Conservation (phyloP, 2,329 filamentous ascomycete species). For the Fusarium robinianum region DNA sequence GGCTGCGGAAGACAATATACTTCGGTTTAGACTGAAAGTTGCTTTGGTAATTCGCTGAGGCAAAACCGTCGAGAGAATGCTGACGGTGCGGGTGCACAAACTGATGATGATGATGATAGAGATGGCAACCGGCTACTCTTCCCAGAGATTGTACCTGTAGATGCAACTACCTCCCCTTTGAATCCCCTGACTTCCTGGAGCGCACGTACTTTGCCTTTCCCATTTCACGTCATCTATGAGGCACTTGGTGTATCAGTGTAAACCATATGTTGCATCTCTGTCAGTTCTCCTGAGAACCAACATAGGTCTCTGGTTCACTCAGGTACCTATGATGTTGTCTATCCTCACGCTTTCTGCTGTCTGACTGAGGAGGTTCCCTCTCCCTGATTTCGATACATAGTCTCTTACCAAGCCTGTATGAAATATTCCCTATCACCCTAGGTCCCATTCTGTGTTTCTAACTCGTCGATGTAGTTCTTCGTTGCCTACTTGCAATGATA, state of each 20-base stretch:
- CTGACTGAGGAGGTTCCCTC: slow-evolving; percentile 8
- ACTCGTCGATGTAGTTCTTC: slow-evolving; percentile 15
- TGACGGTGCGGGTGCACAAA: not conserved
- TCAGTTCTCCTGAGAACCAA: too few species aligned
- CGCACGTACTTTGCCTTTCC: slow-evolving; percentile 29
- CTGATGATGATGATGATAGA: not conserved
- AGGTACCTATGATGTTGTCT: slow-evolving; percentile 19
- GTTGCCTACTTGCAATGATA: slow-evolving; percentile 29
- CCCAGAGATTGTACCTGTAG: slow-evolving; percentile 13
- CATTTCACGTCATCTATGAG: slow-evolving; percentile 29
- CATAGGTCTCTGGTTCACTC: slow-evolving; percentile 17
- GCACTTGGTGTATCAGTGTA: slow-evolving; percentile 29
- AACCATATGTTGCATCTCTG: not conserved
- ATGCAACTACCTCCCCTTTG: not conserved
- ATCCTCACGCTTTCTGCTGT: slow-evolving; percentile 26
- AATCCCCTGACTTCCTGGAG: slow-evolving; percentile 22
- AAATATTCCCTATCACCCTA: rapidly evolving
- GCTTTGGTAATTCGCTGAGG: not conserved
- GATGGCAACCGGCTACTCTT: slow-evolving; percentile 14
- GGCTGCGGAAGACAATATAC: slow-evolving; percentile 28
- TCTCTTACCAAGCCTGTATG: slow-evolving; percentile 26
- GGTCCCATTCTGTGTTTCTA: not conserved
- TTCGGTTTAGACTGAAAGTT: not conserved
- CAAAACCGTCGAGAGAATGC: not conserved
- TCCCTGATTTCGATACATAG: slow-evolving; percentile 29